phyloP scores from a whole-genome alignment of 495 filamentous ascomycete genomes.

The Aspergillus nanangensis region DNA sequence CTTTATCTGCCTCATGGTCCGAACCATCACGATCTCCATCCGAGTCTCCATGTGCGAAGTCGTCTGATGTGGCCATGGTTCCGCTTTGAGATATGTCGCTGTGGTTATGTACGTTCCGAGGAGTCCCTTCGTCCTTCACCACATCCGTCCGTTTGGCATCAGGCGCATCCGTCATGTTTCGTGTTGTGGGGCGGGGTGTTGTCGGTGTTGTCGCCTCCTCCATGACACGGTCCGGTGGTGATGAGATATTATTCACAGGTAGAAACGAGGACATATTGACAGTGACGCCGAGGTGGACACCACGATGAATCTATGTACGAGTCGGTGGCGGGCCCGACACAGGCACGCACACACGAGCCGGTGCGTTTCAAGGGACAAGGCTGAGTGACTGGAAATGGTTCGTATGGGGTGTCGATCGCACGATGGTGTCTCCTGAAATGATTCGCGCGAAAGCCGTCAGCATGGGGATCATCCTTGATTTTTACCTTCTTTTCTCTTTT shows the following conservation, averaged over 20 bases:
- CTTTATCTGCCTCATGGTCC: slow-evolving; percentile 54
- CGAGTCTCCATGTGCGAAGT: slow-evolving; percentile 69
- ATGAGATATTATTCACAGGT: slow-evolving; percentile 70
- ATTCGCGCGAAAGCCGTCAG: slow-evolving; percentile 21
- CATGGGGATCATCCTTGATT: slow-evolving; percentile 11
- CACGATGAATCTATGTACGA: slow-evolving; percentile 13
- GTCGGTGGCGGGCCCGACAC: slow-evolving; percentile 8
- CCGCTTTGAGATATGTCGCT: slow-evolving; percentile 5
- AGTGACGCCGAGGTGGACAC: slow-evolving; percentile 10
- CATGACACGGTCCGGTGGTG: slow-evolving; percentile 46
- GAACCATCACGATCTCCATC: slow-evolving; percentile 72
- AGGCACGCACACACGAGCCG: slow-evolving; percentile 8
- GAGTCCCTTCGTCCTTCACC: slow-evolving; percentile 21
- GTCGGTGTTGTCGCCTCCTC: slow-evolving; percentile 58
- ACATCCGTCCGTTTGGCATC: slow-evolving; percentile 23
- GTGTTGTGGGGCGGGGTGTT: slow-evolving; percentile 54
- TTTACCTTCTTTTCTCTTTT: neutral
- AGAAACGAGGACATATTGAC: slow-evolving; percentile 59
- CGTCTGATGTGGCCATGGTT: slow-evolving; percentile 52
- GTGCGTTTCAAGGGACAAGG: slow-evolving; percentile 8
- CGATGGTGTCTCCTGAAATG: slow-evolving; percentile 16
- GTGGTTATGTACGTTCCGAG: slow-evolving; percentile 20
- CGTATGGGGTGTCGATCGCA: slow-evolving; percentile 15
- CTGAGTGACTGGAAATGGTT: slow-evolving; percentile 5
- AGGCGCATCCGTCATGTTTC: slow-evolving; percentile 31